Conservation (phyloP, 1,139 yeast genomes). For the Petasospora rhodanensis region DNA sequence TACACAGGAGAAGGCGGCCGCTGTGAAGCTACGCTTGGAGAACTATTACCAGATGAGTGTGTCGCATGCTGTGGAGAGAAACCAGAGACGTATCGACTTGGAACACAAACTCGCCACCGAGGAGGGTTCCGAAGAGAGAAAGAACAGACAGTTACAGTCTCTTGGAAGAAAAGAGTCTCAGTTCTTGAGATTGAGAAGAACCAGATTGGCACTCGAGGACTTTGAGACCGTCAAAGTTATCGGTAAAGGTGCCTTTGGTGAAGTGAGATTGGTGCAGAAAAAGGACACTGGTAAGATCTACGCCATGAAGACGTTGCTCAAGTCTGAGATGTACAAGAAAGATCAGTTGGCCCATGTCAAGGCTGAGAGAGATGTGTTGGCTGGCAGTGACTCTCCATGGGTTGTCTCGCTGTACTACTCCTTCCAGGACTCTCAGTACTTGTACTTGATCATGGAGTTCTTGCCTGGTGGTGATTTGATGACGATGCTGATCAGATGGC, state of each 20-base stretch:
- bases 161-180: conserved; percentile 76
- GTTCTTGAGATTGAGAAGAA: conserved; percentile 68
- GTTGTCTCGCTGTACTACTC: conserved; percentile 78
- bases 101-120: conserved; percentile 64
- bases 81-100: conserved; percentile 69
- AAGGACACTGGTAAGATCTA: conserved; percentile 77
- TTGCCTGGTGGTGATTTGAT: conserved; percentile 83
- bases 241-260: conserved; percentile 87
- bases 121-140: conserved; percentile 70
- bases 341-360: conserved; percentile 82
- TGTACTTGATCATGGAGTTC: conserved; percentile 78
- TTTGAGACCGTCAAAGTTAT: conserved; percentile 76
- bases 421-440: conserved; percentile 71
- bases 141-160: conserved; percentile 64
- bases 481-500: conserved; percentile 89
- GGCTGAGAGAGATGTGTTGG: conserved; percentile 81
- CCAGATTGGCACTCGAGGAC: conserved; percentile 69
- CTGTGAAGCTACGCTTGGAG: conserved; percentile 65
- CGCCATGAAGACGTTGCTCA: conserved; percentile 77
- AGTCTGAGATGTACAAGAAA: conserved; percentile 78
- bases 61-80: conserved; percentile 75
- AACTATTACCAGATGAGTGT: conserved; percentile 75
- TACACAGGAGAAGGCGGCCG: conserved; percentile 71
- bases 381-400: conserved; percentile 86
- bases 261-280: conserved; percentile 78